phyloP scores from a whole-genome alignment of 305 asterid genomes.

The Solanum hybrid region DNA sequence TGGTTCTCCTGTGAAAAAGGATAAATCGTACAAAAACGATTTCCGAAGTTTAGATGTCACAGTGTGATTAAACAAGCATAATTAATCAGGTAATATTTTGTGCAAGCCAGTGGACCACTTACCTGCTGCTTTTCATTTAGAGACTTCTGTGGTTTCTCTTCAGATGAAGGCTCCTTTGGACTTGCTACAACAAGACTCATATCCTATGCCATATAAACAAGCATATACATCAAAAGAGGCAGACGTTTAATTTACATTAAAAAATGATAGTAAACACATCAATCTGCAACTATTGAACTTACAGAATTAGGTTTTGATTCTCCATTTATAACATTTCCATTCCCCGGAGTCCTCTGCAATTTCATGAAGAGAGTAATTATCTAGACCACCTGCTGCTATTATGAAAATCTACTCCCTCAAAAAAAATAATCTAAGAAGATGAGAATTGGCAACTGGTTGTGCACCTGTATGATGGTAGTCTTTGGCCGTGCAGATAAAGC shows the following conservation, averaged over 20 bases:
- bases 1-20: constrained; percentile 75
- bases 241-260: background rate
- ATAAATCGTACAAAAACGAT: constrained; percentile 13
- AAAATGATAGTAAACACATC: background rate
- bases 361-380: constrained; percentile 25
- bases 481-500: constrained; percentile 69
- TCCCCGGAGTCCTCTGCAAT: constrained; percentile 82
- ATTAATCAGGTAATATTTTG: background rate
- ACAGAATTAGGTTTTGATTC: constrained; percentile 53
- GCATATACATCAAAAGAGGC: constrained; percentile 1
- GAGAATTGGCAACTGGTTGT: background rate
- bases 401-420: constrained; percentile 8
- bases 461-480: constrained; percentile 64
- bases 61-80: constrained; percentile 1
- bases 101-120: constrained; percentile 17
- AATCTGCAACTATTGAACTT: constrained; percentile 15
- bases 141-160: constrained; percentile 92
- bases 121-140: constrained; percentile 97
- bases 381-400: constrained; percentile 4
- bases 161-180: constrained; percentile 79
- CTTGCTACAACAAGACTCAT: constrained; percentile 41
- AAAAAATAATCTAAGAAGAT: background rate
- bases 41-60: background rate
- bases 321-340: constrained; percentile 71
- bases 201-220: constrained; percentile 47